Conservation (phyloP, 257 asterid species). For the Ocimum tenuiflorum region DNA sequence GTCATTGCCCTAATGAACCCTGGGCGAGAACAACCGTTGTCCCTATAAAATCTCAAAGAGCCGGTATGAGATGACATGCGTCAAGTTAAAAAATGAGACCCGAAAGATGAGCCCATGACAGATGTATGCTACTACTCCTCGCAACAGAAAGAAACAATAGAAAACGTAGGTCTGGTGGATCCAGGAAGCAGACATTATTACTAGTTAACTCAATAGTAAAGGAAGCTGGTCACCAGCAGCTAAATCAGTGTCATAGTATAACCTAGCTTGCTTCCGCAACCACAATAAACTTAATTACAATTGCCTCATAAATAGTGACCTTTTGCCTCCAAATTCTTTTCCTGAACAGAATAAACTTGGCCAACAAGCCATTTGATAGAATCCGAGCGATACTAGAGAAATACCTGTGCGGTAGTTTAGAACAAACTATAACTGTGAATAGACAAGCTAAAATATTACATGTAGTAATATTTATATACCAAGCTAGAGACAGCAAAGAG, state of each 20-base stretch:
- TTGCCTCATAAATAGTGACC: constrained; percentile 36
- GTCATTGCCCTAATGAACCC: too few species aligned
- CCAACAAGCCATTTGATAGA: constrained; percentile 97
- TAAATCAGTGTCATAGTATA: neutral
- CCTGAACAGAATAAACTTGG: constrained; percentile 69
- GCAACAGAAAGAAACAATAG: neutral
- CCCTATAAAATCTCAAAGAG: too few species aligned
- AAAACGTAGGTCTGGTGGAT: neutral
- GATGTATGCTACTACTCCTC: neutral
- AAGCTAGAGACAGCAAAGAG: constrained; percentile 88
- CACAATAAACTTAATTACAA: neutral
- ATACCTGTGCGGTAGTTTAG: constrained; percentile 16
- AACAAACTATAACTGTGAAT: neutral
- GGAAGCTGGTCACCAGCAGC: neutral
- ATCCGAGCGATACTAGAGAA: constrained; percentile 81
- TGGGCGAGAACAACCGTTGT: too few species aligned
- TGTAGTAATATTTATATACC: constrained; percentile 46
- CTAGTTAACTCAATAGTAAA: neutral
- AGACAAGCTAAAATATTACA: neutral
- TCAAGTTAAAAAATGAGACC: too few species aligned
- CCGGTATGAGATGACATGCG: too few species aligned
- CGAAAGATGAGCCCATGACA: too few species aligned
- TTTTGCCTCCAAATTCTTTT: constrained; percentile 57
- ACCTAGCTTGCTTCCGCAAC: neutral
- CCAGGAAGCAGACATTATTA: neutral